A percentile compares a stretch with the other conserved stretches of the same genome.
Evolutionary conservation across 352 stramenopile genomes (phyloP).

Genomic region (Salisapilia sapeloensis): DNA sequence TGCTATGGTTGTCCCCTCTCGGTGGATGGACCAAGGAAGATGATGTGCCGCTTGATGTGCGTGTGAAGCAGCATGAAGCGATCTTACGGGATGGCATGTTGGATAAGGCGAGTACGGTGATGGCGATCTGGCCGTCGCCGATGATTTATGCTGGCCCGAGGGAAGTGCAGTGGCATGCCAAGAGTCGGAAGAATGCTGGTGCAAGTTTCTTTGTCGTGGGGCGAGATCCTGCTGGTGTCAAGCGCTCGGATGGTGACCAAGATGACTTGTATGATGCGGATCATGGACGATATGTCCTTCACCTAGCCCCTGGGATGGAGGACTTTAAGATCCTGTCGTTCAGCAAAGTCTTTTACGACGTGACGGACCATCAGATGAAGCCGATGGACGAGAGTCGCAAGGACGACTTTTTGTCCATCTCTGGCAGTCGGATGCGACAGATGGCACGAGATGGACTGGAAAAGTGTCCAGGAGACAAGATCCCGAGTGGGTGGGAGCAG

Average conservation of each 20-base stretch:
- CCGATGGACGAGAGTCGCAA: conserved; percentile 82
- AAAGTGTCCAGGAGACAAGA: conserved; percentile 69
- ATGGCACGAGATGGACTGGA: conserved; percentile 90
- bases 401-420: conserved; percentile 97
- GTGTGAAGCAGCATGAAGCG: conserved; percentile 93
- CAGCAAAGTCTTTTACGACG: conserved; percentile 96
- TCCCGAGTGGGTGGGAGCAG: conserved; percentile 55
- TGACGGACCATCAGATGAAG: conserved; percentile 96
- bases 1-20: conserved; percentile 94
- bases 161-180: conserved; percentile 97
- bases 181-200: conserved; percentile 90
- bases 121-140: conserved; percentile 96
- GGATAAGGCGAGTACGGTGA: conserved; percentile 92
- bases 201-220: conserved; percentile 97
- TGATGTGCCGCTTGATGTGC: conserved; percentile 95
- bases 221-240: conserved; percentile 95
- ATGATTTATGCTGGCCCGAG: conserved; percentile 98
- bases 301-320: conserved; percentile 91
- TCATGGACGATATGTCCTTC: conserved; percentile 93
- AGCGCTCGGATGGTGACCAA: conserved; percentile 87
- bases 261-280: conserved; percentile 95
- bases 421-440: conserved; percentile 92
- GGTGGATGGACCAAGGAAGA: conserved; percentile 97
- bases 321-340: conserved; percentile 92
- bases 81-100: conserved; percentile 88